These are phyloP conservation scores for Pseudogymnoascus verrucosus DNA, from an alignment of 2,329 filamentous ascomycete species.

Conservation along the genomic window DNA sequence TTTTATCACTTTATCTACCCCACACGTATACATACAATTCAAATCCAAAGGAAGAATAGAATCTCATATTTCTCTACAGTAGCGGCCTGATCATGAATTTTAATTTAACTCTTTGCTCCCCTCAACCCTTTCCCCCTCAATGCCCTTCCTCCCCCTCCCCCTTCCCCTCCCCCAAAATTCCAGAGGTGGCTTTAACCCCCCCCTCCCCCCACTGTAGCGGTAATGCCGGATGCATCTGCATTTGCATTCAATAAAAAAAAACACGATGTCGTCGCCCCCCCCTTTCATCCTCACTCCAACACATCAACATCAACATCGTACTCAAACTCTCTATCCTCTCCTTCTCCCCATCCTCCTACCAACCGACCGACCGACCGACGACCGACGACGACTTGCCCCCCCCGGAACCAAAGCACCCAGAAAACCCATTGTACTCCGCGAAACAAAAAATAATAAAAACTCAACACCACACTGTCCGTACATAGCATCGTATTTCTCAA, in stretches of 20 bases:
- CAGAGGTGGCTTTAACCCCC: neutral
- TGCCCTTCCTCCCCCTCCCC: neutral
- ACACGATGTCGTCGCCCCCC: neutral
- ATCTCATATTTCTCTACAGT: neutral
- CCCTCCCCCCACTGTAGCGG: neutral
- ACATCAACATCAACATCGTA: neutral
- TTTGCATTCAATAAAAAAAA: neutral
- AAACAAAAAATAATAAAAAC: neutral
- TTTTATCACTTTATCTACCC: neutral
- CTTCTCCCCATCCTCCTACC: neutral
- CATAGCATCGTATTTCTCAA: neutral
- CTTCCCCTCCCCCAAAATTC: neutral
- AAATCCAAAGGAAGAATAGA: neutral
- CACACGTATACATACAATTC: neutral
- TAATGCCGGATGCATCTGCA: neutral
- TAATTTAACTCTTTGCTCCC: neutral
- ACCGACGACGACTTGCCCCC: neutral
- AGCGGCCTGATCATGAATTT: neutral
- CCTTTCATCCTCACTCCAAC: neutral
- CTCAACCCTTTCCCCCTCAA: neutral
- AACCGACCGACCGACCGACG: neutral
- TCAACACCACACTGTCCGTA: neutral
- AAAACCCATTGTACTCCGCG: neutral
- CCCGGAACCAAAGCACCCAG: neutral
- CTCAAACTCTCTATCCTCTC: neutral